A percentile compares a stretch with the other conserved stretches of the same genome.
These are phyloP conservation scores for Neurospora tetrasperma DNA, from an alignment of 495 filamentous ascomycete genomes.

Conservation along the genomic window DNA sequence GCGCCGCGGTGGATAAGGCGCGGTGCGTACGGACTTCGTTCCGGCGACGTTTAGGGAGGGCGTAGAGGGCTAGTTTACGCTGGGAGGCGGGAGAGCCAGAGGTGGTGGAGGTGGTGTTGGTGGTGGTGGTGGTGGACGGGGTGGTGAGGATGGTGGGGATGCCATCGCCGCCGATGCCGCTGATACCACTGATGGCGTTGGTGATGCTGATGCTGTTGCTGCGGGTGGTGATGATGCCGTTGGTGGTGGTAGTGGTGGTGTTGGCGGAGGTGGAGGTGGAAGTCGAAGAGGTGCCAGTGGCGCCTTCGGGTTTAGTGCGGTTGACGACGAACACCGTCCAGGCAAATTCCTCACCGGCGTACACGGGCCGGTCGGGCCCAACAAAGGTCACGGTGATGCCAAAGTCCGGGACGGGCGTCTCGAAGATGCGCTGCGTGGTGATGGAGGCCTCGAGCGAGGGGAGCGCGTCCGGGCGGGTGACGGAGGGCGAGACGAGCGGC, in stretches of 20 bases:
- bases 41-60: constrained; percentile 65
- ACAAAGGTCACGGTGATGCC: constrained; percentile 67
- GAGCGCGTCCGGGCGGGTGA: constrained; percentile 43
- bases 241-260: not conserved
- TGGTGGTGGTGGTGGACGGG: not conserved
- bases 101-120: not conserved
- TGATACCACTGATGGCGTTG: not conserved
- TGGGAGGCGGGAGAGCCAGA: not conserved
- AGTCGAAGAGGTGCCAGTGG: not conserved
- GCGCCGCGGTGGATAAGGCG: constrained; percentile 36
- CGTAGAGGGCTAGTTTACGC: constrained; percentile 71
- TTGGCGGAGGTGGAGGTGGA: not conserved
- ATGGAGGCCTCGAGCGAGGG: constrained; percentile 39
- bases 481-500: constrained; percentile 35
- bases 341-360: constrained; percentile 66
- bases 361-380: constrained; percentile 41
- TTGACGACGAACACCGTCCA: constrained; percentile 91
- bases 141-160: not conserved
- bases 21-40: constrained; percentile 51
- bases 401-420: constrained; percentile 44
- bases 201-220: not conserved
- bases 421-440: constrained; percentile 27
- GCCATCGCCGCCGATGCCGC: not conserved
- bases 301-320: constrained; percentile 35
- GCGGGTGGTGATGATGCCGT: not conserved